Base-by-base conservation (phyloP, 176 grass and related monocot species). In the maize (Zea mays) region DNA sequence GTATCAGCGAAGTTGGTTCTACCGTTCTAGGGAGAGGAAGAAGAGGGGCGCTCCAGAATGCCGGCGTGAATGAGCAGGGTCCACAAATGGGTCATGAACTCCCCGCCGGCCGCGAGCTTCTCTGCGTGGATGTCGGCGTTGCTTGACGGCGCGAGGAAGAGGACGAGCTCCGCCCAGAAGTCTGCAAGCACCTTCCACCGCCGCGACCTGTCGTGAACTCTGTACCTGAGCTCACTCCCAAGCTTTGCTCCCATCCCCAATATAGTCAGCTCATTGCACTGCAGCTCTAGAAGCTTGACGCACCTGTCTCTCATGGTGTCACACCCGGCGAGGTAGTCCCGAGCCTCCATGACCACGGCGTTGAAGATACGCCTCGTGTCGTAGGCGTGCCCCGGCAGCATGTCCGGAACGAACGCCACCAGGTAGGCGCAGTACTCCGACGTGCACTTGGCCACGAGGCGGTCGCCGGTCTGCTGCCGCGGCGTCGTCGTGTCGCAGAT, bases 61-160 rank as follows among this genome's bases (percentile, higher is more conserved):
- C 76, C 68, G 9, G 68, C 76, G 36, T 79, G 76, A 43, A 76
- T 65, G 67, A 85, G 67, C 20, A 79, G 68, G 12, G 48, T 33
- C 75, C 83, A 79, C 12, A 66, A 33, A 59, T 80, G 83, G 2
- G 41, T 59, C 41, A 85, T 79, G 84, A 85, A 80, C 42, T 79
- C 83, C 19, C 67, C 67, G 4, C 68, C 27, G 8, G 59, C 16
- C 4, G 60, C 41, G 16, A 79, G 76, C 76, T 8, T 73, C 60
- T 79, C 69, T 0, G 48, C 58, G 45, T 85, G 83, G 8, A 72
- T 54, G 0, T 65, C 83, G 16, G 33, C 16, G 13, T 79, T 65
- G 58, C 41, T 21, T 1, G 67, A 72, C 11, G 48, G 83, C 0
- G 46, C 66, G 17, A 67, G 41, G 39, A 85, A 73, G 17, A 79